Percentiles rank a stretch among this genome's conserved stretches.
Evolutionary conservation across 1,139 yeast genomes (phyloP).

Genomic region (Suzukiozyma palmioleophila): DNA sequence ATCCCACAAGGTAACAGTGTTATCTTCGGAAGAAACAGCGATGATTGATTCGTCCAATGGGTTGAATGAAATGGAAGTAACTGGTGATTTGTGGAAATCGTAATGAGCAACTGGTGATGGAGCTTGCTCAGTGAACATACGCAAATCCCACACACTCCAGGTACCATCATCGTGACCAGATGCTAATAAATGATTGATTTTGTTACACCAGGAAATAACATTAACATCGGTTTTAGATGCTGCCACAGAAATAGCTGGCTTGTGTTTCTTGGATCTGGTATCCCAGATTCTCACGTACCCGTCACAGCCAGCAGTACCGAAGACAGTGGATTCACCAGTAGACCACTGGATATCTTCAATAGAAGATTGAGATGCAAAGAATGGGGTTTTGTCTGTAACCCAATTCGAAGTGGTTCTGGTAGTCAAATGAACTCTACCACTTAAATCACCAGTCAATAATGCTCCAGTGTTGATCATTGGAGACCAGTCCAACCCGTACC

Average conservation of each 20-base stretch:
- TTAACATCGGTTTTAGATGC: conserved; percentile 89
- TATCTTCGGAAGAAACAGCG: conserved; percentile 95
- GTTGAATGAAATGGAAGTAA: conserved; percentile 90
- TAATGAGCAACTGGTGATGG: conserved; percentile 88
- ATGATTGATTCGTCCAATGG: conserved; percentile 93
- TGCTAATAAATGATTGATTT: conserved; percentile 81
- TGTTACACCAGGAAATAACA: conserved; percentile 93
- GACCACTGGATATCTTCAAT: conserved; percentile 98
- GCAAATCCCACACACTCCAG: conserved; percentile 98
- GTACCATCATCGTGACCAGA: conserved; percentile 97
- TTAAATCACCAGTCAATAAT: conserved; percentile 81
- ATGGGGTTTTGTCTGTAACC: conserved; percentile 85
- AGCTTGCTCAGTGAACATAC: conserved; percentile 62
- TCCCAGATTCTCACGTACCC: conserved; percentile 96
- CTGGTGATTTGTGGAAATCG: conserved; percentile 89
- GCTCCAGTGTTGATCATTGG: conserved; percentile 79
- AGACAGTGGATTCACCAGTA: conserved; percentile 83
- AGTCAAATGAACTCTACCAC: conserved; percentile 79
- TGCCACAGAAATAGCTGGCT: conserved; percentile 80
- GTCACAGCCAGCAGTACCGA: conserved; percentile 90
- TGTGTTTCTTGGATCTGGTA: conserved; percentile 86
- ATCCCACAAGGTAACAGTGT: conserved; percentile 96
- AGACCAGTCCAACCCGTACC: conserved; percentile 97
- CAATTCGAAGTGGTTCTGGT: conserved; percentile 74
- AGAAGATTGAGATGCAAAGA: conserved; percentile 63